These are phyloP conservation scores for Venturia nashicola DNA, from an alignment of 2,329 filamentous ascomycete genomes.

Conservation along the genomic window DNA sequence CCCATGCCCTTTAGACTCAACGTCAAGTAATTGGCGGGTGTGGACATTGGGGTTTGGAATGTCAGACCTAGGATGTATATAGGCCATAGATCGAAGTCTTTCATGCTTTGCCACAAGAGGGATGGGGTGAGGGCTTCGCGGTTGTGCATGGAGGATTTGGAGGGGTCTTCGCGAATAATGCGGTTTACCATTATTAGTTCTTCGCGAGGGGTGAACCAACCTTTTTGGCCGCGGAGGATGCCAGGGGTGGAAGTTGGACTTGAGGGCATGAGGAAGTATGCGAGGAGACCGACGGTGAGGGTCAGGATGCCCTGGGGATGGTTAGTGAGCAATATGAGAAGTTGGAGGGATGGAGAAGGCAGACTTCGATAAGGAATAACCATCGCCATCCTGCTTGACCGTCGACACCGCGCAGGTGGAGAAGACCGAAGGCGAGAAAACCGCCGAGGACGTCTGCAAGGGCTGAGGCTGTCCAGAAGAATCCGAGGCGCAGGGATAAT, in stretches of 20 bases:
- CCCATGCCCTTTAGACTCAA: constrained; percentile 14
- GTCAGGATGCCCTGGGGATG: constrained; percentile 14
- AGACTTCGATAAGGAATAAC: constrained; percentile 13
- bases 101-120: constrained; percentile 15
- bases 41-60: constrained; percentile 15
- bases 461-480: constrained; percentile 26
- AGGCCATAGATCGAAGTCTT: constrained; percentile 17
- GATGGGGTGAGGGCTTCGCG: constrained; percentile 16
- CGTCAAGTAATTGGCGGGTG: constrained; percentile 16
- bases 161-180: constrained; percentile 17
- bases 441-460: constrained; percentile 22
- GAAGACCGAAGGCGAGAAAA: constrained; percentile 24
- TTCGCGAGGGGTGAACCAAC: constrained; percentile 16
- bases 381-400: constrained; percentile 17
- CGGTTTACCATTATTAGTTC: constrained; percentile 18
- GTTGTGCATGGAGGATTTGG: constrained; percentile 18
- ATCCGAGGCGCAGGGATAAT: constrained; percentile 23
- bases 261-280: constrained; percentile 16
- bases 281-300: constrained; percentile 13
- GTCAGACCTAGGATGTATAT: constrained; percentile 16
- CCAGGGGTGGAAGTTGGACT: constrained; percentile 19
- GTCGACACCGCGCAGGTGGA: constrained; percentile 19
- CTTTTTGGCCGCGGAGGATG: constrained; percentile 22
- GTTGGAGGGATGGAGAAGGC: not conserved
- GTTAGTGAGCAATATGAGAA: not conserved